Evolutionary conservation across 108 stramenopile genomes (phyloP), one percentile per base, ranked within the genome.

Genomic region (Cyclotella cryptica): DNA sequence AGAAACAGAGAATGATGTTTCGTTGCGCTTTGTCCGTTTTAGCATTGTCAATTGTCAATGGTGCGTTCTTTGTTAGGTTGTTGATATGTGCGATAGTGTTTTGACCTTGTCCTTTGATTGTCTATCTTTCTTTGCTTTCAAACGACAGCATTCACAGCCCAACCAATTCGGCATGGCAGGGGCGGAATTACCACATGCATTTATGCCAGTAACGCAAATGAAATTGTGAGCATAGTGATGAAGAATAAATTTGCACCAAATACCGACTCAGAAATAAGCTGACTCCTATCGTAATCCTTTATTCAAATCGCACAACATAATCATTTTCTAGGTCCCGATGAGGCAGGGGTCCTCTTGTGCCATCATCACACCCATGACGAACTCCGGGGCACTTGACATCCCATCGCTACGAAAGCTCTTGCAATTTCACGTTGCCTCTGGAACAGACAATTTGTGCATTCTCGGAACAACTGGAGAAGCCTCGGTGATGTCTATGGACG

Each of bases 401-500:
- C 74, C 71, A 13, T 85, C 87, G 19, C 67, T 96, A 28, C 81
- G 89, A 42, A 85, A 75, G 19, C 85, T 96, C 12, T 70, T 96
- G 4, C 83, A 92, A 52, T 89, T 85, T 68, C 97, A 97, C 71
- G 22, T 95, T 12, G 87, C 85, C 26, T 52, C 77, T 18, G 90
- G 87, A 51, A 98, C 97, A 15, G 95, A 95, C 77, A 94, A 94
- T 40, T 62, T 96, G 3, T 96, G 96, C 55, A 87, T 94, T 28
- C 79, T 98, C 19, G 97, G 96, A 49, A 98, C 97, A 15, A 98
- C 97, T 3, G 97, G 95, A n/a, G 97, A 98, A 80, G 97, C 95
- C 13, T 83, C 93, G 21, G 84, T 88, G 52, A 70, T 98, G 81
- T 59, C 81, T 30, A 85, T 88, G 88, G 84, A 86, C 21, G 97